A percentile compares a stretch with the other conserved stretches of the same genome.
Conservation (phyloP, 768 basidiomycete genomes). For the Trametes maxima region DNA sequence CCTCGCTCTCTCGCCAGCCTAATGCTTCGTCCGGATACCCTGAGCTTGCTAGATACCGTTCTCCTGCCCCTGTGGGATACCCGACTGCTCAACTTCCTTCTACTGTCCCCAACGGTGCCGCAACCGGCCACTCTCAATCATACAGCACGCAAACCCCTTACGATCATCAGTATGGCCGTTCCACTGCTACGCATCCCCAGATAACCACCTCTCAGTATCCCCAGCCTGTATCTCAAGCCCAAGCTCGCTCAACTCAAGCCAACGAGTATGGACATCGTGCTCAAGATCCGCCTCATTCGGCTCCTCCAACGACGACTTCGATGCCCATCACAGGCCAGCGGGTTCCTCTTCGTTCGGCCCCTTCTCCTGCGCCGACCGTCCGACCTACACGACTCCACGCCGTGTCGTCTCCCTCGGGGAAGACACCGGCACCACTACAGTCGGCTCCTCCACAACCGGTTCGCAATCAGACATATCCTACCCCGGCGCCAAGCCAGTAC, state of each 20-base stretch:
- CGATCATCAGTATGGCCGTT: slow-evolving; percentile 13
- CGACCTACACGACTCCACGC: slow-evolving; percentile 15
- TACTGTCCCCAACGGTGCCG: slow-evolving; percentile 7
- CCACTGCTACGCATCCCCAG: background rate
- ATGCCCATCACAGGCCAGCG: slow-evolving; percentile 16
- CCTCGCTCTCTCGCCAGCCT: slow-evolving; percentile 25
- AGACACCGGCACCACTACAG: slow-evolving; percentile 18
- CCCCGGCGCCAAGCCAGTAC: slow-evolving; percentile 2
- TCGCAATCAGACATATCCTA: slow-evolving; percentile 26
- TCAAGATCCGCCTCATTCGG: slow-evolving; percentile 10
- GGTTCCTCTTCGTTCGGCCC: slow-evolving; percentile 28
- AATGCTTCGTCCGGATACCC: slow-evolving; percentile 31
- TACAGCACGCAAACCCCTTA: slow-evolving; percentile 14
- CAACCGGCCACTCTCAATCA: slow-evolving; percentile 14
- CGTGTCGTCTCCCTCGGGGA: slow-evolving; percentile 20
- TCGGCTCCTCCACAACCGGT: slow-evolving; percentile 17
- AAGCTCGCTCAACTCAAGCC: slow-evolving; percentile 14
- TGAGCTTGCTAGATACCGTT: slow-evolving; percentile 32
- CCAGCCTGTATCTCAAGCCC: background rate
- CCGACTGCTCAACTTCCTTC: slow-evolving; percentile 13
- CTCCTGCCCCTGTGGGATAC: slow-evolving; percentile 25
- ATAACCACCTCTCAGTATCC: background rate
- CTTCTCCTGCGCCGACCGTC: slow-evolving; percentile 28
- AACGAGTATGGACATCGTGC: slow-evolving; percentile 11
- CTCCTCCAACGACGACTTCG: slow-evolving; percentile 1